Evolutionary conservation across 495 filamentous ascomycete genomes (phyloP), one percentile per base, ranked within the genome.

Genomic region (Poronia punctata): DNA sequence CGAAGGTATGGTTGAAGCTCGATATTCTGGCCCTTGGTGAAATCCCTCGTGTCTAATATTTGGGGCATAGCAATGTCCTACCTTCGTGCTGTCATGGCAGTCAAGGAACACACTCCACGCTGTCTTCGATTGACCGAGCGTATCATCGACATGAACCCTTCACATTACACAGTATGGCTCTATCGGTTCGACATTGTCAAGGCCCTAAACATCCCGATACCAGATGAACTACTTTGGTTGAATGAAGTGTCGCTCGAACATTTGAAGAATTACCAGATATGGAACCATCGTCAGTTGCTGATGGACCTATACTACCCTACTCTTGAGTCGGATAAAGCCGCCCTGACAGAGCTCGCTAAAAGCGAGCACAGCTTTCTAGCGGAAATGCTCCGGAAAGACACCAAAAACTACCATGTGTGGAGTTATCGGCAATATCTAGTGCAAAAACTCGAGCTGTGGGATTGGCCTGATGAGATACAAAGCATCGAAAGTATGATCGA

Each of bases 371-470:
- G 69, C 25, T 98, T 98, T 68, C 75, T 95, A 30, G 72, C 71
- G 43, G 53, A 71, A 27, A 96, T 96, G 78, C 84, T 98, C 29
- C 73, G 74, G 41, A 71, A 80, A 49, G 92, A 98, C 61, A 75
- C 81, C 9, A 98, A 98, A 61, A 98, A 98, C 68, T 97, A 97
- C 57, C 92, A 98, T 60, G 93, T 98, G 26, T 98, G 92, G 90
- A 85, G 81, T 37, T 97, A 97, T 60, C 76, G 86, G 10, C 92
- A 95, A 64, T 97, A 89, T 77, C 70, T 97, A 1, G 87, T 96
- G 25, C 74, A 76, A 22, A 84, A 86, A 50, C 85, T 97, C 54
- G 68, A 67, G 14, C 62, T 90, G 14, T 98, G 62, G 51, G 51
- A 28, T 23, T 45, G 34, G 27, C 47, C 43, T 2, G 64, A 46